Base-by-base conservation (phyloP, 805 yeast species). In the Teunomyces stri region DNA sequence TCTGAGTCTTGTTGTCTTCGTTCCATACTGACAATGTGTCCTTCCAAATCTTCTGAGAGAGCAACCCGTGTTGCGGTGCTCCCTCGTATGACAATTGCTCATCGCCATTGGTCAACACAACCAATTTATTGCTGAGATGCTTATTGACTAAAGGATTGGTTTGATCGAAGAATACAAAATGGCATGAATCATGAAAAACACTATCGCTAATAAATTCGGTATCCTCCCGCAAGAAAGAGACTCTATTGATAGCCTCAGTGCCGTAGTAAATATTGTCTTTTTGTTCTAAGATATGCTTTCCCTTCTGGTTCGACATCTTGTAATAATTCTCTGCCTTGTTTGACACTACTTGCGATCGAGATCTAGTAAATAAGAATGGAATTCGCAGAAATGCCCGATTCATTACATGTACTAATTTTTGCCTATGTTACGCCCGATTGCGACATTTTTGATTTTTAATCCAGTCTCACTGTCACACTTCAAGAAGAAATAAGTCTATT, bases 141-240 rank as follows among this genome's bases (percentile, higher is more conserved):
- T 52, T 68, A 55, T 57, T 65, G 51, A 58, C 63, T 38, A 61
- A 67, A 33, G 74, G 74, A 52, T 56, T 57, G 37, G 59, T 68
- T 28, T 55, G 51, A 2, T 58, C 52, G 52, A 61, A 70, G 40
- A 80, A 75, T 2, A 85, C 59, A 48, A 84, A 78, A 44, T 79
- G 64, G 1, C 88, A 66, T 2, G 75, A 62, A 2, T 73, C 68
- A 50, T 78, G 79, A 18, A 51, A 52, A 15, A 79, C 62, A 4
- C 82, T 78, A 35, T 60, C 57, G 42, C 65, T 52, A 29, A 85
- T 74, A 54, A 82, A 83, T 25, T 69, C 75, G 13, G 64, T 39
- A 58, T 85, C 80, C 20, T 79, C 79, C 31, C 92, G 66, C 43
- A 85, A 65, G 54, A 84, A 86, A 13, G 85, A 78, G 5, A 85